Evolutionary conservation across 768 basidiomycete species (phyloP), one percentile per base, ranked within the genome.

Genomic region (Infundibulicybe gibba): DNA sequence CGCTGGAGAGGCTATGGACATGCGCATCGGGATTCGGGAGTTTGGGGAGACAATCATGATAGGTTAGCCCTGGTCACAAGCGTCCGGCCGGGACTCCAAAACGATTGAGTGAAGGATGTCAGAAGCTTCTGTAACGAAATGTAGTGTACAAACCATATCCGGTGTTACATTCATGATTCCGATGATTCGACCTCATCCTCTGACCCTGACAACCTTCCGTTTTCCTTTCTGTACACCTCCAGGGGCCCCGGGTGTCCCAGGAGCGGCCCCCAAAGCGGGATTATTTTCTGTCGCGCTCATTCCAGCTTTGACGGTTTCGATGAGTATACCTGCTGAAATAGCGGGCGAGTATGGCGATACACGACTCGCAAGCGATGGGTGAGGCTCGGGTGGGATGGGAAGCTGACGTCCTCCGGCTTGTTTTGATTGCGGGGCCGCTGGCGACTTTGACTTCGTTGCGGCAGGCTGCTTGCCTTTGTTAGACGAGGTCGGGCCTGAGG

Each of bases 301-400:
- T 1, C 90, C 91, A 0, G 90, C 87, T 63, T 92, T 93, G 33
- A 94, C 77, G 0, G 90, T 81, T 33, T 92, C 87, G 32, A 95
- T 72, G 31, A 94, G 75, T 38, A 92, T 79, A 5, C 90, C 90
- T 0, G 83, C 75, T 32, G 85, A 79, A 8, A 91, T 68, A 8
- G 85, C 79, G 6, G 91, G 92, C 1, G 88, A 90, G 57, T 91
- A 90, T 2, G 83, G 74, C 6, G 90, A 90, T 15, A 92, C 73
- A 32, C 94, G 79, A 53, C 72, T 82, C 13, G 85, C 76, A 17
- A 94, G 69, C 14, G 83, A 72, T 1, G 89, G 91, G 39, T 79
- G 73, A 14, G 90, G 90, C 50, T 81, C 76, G 46, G 93, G 92
- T 8, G 93, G 88, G 1, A 76, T 69, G 10, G 92, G 89, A 11